Conservation (phyloP, 768 basidiomycete species). For the Leucosporidium scottii region DNA sequence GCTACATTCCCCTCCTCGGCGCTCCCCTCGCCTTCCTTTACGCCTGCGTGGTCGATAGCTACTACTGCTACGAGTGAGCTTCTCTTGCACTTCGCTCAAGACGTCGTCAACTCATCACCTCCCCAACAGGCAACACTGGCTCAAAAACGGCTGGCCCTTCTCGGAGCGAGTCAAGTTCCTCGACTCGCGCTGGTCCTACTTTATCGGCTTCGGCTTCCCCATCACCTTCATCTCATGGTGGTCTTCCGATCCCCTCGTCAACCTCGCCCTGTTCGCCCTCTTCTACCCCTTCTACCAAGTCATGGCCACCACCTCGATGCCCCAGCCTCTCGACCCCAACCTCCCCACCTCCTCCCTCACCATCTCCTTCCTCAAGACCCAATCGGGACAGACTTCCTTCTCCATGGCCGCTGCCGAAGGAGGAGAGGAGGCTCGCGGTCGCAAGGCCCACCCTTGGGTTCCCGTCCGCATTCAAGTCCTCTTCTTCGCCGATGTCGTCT, state of each 20-base stretch:
- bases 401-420: slow-evolving; percentile 33
- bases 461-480: slow-evolving; percentile 77
- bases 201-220: slow-evolving; percentile 65
- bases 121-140: slow-evolving; percentile 13
- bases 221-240: slow-evolving; percentile 31
- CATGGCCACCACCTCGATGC: slow-evolving; percentile 70
- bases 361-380: slow-evolving; percentile 56
- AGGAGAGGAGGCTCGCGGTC: slow-evolving; percentile 22
- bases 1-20: slow-evolving; percentile 61
- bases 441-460: slow-evolving; percentile 51
- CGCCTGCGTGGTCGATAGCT: slow-evolving; percentile 81
- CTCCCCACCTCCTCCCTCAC: slow-evolving; percentile 47
- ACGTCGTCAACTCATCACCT: slow-evolving; percentile 5
- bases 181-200: slow-evolving; percentile 86
- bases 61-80: slow-evolving; percentile 81
- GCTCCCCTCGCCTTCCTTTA: slow-evolving; percentile 59
- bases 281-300: slow-evolving; percentile 61
- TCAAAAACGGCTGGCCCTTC: slow-evolving; percentile 29
- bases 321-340: slow-evolving; percentile 62
- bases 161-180: slow-evolving; percentile 47
- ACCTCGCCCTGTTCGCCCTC: slow-evolving; percentile 74
- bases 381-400: slow-evolving; percentile 18
- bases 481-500: slow-evolving; percentile 62
- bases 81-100: neutral
- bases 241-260: slow-evolving; percentile 47